Base-by-base conservation (phyloP, 495 filamentous ascomycete genomes). In the Apodospora peruviana region DNA sequence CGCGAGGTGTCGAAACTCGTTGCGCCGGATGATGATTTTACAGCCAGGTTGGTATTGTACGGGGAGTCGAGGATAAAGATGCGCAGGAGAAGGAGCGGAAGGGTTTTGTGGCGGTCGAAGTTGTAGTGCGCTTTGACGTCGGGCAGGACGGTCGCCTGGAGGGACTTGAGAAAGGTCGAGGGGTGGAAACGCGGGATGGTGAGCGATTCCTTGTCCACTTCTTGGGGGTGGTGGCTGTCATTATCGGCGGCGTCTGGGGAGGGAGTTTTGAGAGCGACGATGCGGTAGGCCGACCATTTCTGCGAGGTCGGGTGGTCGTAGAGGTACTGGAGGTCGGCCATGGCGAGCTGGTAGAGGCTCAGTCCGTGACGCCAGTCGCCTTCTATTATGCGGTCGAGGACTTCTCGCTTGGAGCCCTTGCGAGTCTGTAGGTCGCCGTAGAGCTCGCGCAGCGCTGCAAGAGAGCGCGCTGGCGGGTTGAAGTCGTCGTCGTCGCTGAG, bases 311-410 rank as follows among this genome's bases (percentile, higher is more conserved):
- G 84, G 55, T 89, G 85, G 57, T 90, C 85, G 55, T 90, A 79
- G n/a, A 91, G 71, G 59, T 88, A 74, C 51, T 86, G 84, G 12
- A 88, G 66, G 55, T 94, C 89, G 14, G 83, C 82, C 76, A 88
- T 90, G 40, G 86, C 88, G 3, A 91, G 71, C 59, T 90, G 86
- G 52, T 85, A 87, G 14, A 95, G 66, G 1, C 78, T 83, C 18
- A 94, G 69, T 1, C 89, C 89, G 43, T 82, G 75, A 18, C 87
- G 74, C 88, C 88, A 95, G 61, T 95, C 89, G 37, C 86, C 86
- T 48, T 90, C 84, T 0, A 86, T 55, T 34, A 95, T 84, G 23
- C 87, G 76, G 56, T 89, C 86, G 5, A 87, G 69, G 4, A 91
- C 77, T 59, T 95, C 88, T 40, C 82, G 74, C 54, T 84, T 87